A percentile compares a stretch with the other conserved stretches of the same genome.
Conservation (phyloP, 2,329 filamentous ascomycete species). For the Calonectria naviculata region DNA sequence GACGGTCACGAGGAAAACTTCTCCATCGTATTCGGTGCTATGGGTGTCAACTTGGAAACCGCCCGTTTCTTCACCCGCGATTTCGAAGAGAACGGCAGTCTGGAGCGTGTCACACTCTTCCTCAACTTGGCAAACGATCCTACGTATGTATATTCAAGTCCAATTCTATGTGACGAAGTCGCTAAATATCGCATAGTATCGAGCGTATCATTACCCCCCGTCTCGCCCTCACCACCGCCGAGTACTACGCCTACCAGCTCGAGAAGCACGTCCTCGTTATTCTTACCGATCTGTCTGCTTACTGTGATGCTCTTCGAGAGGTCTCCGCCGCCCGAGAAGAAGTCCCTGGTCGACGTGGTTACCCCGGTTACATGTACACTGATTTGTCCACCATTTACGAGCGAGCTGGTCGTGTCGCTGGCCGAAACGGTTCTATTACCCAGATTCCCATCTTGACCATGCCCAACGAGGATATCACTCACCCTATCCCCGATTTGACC, state of each 20-base stretch:
- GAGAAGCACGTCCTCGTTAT: constrained; percentile 99
- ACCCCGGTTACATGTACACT: constrained; percentile 99
- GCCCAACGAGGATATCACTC: constrained; percentile 99
- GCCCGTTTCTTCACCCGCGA: constrained; percentile 98
- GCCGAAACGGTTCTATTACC: constrained; percentile 97
- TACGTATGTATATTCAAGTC: constrained; percentile 73
- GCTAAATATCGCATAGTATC: constrained; percentile 69
- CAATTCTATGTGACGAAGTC: not conserved
- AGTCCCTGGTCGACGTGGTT: constrained; percentile 98
- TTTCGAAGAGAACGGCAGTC: constrained; percentile 98
- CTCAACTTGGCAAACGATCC: constrained; percentile 99
- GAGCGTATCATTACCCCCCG: constrained; percentile 99
- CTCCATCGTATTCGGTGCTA: constrained; percentile 98
- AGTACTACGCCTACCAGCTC: constrained; percentile 99
- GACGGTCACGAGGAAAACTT: constrained; percentile 99
- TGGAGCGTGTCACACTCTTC: constrained; percentile 98
- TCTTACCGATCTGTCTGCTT: constrained; percentile 96
- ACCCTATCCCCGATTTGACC: constrained; percentile 98
- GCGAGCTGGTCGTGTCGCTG: constrained; percentile 95
- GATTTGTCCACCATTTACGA: constrained; percentile 99
- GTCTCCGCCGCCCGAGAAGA: constrained; percentile 98
- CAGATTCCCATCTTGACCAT: constrained; percentile 99
- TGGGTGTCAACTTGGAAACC: constrained; percentile 99
- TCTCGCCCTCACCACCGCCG: constrained; percentile 96
- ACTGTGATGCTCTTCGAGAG: constrained; percentile 98